Evolutionary conservation across 1,284 basidiomycete genomes (phyloP), one percentile per base, ranked within the genome.

Genomic region (Irpex sp.): DNA sequence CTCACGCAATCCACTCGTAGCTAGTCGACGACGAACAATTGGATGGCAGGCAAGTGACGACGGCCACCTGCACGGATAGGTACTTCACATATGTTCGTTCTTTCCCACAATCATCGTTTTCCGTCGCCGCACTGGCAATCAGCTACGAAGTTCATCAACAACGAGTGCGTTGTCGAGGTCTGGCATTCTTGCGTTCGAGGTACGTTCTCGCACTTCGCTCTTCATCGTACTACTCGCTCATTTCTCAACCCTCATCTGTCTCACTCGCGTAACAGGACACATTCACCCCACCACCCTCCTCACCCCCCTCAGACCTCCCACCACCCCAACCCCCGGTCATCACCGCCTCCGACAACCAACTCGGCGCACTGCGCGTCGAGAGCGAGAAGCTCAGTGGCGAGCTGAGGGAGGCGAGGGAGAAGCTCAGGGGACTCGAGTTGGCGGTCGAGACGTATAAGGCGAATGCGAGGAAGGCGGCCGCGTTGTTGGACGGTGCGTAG

Each of bases 371-470:
- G 11, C 71, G 75, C 63, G 78, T 84, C 19, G 89, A 93, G 72
- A 93, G 92, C 69, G 78, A 79, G 2, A 80, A 79, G 5, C 78
- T 94, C 62, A 82, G 75, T 21, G 74, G 75, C 1, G 90, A 93
- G 69, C 80, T 94, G 52, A 83, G 91, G 37, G 91, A 93, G 37
- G 88, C 91, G 40, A 83, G 90, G 54, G 86, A 87, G 74, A 85
- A 91, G 76, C 93, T 95, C 62, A 79, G 93, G 65, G 88, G 88
- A 68, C 76, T 95, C 49, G 93, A 95, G 76, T 73, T 94, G 61
- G 89, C 94, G 77, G 84, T 94, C n/a, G 93, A 94, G 76, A 79
- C 82, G 17, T 76, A 91, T 69, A 83, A 83, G 64, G 86, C 87
- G 17, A 93, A 93, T 71, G 90, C 91, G 59, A 80, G 83, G 69